These are phyloP conservation scores for Incumbomyces delicatus DNA, from an alignment of 2,329 filamentous ascomycete species.

Conservation along the genomic window DNA sequence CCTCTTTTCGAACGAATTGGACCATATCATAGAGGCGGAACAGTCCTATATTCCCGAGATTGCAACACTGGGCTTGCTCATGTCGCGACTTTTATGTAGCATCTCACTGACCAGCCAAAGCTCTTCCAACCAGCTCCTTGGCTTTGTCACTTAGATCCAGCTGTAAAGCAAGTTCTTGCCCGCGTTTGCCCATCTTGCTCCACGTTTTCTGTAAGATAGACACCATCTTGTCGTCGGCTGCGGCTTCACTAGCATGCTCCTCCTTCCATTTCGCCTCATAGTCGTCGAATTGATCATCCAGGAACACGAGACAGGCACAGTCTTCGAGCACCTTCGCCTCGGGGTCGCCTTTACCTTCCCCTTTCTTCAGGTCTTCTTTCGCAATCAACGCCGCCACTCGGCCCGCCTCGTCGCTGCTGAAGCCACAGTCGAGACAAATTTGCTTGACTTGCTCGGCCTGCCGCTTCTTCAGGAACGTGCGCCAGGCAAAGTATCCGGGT, in stretches of 20 bases:
- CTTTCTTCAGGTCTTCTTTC: constrained; percentile 60
- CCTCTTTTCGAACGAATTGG: too few species aligned
- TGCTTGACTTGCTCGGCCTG: constrained; percentile 52
- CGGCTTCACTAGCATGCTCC: constrained; percentile 50
- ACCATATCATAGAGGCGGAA: too few species aligned
- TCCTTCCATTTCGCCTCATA: constrained; percentile 60
- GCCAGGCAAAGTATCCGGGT: constrained; percentile 70
- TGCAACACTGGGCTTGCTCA: too few species aligned
- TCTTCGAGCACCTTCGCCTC: constrained; percentile 74
- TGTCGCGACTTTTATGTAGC: too few species aligned
- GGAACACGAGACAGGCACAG: constrained; percentile 64
- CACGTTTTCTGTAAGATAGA: constrained; percentile 20
- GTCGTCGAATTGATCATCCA: constrained; percentile 70
- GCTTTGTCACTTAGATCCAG: constrained; percentile 57
- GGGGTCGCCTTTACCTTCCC: constrained; percentile 37
- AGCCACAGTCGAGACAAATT: constrained; percentile 46
- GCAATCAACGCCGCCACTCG: constrained; percentile 62
- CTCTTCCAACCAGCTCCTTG: constrained; percentile 53
- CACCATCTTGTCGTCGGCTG: constrained; percentile 57
- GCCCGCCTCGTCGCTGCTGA: constrained; percentile 44
- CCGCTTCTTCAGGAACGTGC: constrained; percentile 61
- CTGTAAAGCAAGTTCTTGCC: constrained; percentile 41
- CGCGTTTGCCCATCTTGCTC: constrained; percentile 17
- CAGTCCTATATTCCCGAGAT: too few species aligned
- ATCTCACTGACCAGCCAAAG: constrained; percentile 35